phyloP scores from a whole-genome alignment of 108 stramenopile genomes.

The Pseudonitzschia pungens region DNA sequence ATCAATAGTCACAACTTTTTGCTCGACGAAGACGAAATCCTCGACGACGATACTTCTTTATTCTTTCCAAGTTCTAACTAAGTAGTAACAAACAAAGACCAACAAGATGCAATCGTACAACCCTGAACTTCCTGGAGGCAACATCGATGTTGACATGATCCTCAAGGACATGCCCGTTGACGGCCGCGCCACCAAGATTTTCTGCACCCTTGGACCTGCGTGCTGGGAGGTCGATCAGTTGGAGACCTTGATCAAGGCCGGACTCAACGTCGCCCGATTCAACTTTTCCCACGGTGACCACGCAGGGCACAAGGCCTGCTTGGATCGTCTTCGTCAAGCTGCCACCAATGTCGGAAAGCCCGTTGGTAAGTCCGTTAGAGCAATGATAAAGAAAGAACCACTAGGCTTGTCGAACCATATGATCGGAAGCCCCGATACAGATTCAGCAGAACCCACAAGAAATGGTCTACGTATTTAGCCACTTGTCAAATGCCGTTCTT shows the following conservation, averaged over 20 bases:
- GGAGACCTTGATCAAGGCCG: constrained; percentile 81
- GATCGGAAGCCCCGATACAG: too few species aligned
- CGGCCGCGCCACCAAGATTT: constrained; percentile 78
- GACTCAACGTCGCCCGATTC: constrained; percentile 92
- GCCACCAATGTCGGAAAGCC: constrained; percentile 71
- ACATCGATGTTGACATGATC: constrained; percentile 54
- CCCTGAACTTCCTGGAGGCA: constrained; percentile 49
- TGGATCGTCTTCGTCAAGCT: constrained; percentile 80
- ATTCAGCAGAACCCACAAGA: too few species aligned
- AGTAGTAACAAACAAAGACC: not conserved
- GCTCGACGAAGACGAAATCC: not conserved
- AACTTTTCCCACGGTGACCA: constrained; percentile 89
- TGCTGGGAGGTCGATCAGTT: constrained; percentile 82
- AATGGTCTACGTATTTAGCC: too few species aligned
- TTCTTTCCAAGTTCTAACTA: not conserved
- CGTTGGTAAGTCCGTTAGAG: constrained; percentile 43
- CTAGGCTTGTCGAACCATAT: too few species aligned
- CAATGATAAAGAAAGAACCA: too few species aligned
- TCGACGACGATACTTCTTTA: not conserved
- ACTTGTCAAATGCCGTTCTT: too few species aligned
- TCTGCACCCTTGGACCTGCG: constrained; percentile 89
- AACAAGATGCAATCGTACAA: not conserved
- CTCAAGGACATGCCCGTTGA: constrained; percentile 44
- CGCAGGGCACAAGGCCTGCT: constrained; percentile 77
- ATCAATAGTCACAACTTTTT: not conserved